Conservation (phyloP, 129 eudicot species). For the carrot (Daucus carota) region DNA sequence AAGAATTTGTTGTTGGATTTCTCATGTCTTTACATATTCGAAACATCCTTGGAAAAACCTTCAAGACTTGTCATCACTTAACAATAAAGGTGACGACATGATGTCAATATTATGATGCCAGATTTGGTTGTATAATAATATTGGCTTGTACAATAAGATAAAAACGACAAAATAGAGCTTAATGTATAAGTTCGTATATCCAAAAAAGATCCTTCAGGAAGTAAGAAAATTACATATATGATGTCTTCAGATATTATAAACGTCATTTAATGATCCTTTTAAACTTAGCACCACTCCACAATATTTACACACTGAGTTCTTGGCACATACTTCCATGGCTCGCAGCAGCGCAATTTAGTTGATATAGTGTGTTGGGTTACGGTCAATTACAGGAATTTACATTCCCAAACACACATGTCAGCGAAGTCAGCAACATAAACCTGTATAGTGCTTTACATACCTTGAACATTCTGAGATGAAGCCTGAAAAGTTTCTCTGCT, state of each 20-base stretch:
- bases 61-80: too few species aligned
- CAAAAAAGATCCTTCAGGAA: background rate
- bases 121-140: background rate
- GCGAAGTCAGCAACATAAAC: background rate
- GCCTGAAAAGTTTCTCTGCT: too few species aligned
- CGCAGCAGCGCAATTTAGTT: too few species aligned
- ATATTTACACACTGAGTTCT: background rate
- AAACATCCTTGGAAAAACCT: too few species aligned
- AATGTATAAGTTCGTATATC: background rate
- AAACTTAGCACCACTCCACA: too few species aligned
- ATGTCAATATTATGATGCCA: too few species aligned
- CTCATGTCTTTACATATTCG: background rate
- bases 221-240: too few species aligned
- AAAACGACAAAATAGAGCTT: background rate
- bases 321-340: too few species aligned
- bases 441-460: conserved; percentile 4
- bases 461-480: too few species aligned
- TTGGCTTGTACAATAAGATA: background rate
- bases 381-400: background rate
- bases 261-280: background rate
- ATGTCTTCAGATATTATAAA: too few species aligned
- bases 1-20: background rate
- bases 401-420: background rate
- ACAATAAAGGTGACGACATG: background rate
- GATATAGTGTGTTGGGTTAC: background rate